Conservation (phyloP, 305 asterid species). For the Ajuga reptans region DNA sequence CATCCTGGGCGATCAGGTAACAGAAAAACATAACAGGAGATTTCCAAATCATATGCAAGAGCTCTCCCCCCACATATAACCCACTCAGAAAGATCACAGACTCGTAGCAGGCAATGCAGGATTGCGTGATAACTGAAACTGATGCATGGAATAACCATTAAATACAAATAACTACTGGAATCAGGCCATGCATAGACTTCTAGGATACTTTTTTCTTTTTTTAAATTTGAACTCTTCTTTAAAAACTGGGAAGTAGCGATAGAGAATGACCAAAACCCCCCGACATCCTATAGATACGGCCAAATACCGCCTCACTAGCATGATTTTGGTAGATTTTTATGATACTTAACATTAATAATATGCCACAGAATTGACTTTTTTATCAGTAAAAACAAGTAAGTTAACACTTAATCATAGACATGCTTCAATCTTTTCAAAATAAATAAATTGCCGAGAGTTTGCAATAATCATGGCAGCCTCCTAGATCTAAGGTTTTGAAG, state of each 20-base stretch:
- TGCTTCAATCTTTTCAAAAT: neutral
- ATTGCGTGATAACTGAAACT: constrained; percentile 17
- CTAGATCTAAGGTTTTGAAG: constrained; percentile 12
- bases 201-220: neutral
- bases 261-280: no score
- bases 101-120: neutral
- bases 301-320: neutral
- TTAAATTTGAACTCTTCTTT: no score
- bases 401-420: neutral
- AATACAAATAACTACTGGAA: constrained; percentile 7
- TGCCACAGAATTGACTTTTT: neutral
- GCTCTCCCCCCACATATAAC: constrained; percentile 21
- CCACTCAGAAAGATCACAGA: constrained; percentile 17
- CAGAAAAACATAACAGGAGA: constrained; percentile 35
- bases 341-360: neutral
- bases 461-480: neutral
- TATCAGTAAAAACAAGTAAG: neutral
- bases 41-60: constrained; percentile 23
- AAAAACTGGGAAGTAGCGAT: neutral
- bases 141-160: constrained; percentile 6
- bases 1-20: constrained; percentile 42
- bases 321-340: neutral
- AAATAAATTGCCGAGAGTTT: neutral
- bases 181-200: constrained; percentile 12
- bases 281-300: neutral